Conservation (phyloP, 73 alveolate species). For the Paramecium pentaurelia region DNA sequence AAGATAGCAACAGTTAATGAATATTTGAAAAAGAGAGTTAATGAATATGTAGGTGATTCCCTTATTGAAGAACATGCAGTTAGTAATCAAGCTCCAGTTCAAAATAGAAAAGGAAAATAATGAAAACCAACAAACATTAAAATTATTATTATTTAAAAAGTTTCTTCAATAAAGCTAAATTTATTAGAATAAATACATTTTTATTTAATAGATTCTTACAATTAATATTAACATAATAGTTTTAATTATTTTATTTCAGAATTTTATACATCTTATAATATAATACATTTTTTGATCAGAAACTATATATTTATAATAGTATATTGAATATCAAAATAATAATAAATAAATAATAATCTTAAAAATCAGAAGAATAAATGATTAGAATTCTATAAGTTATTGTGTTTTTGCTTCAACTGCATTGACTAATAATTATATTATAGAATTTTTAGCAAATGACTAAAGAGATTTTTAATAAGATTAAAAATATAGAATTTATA, state of each 20-base stretch:
- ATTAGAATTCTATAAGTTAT: background rate
- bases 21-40: slow-evolving; percentile 43
- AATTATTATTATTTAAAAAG: background rate
- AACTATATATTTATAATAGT: too few relatives aligned
- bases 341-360: too few relatives aligned
- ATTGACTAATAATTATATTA: too few relatives aligned
- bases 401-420: background rate
- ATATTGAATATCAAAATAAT: too few relatives aligned
- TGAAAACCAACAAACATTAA: background rate
- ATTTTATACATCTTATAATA: background rate
- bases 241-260: background rate
- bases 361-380: background rate
- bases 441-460: background rate
- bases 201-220: background rate
- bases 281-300: too few relatives aligned
- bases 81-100: background rate
- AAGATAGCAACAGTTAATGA: slow-evolving; percentile 40
- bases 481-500: background rate
- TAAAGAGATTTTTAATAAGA: background rate
- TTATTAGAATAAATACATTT: background rate
- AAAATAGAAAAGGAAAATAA: slow-evolving; percentile 32
- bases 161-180: background rate
- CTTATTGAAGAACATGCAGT: slow-evolving; percentile 42
- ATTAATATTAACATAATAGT: background rate
- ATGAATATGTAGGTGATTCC: slow-evolving; percentile 43